Conservation (phyloP, 164 flowering plant species). For the Dillenia turbinata region DNA sequence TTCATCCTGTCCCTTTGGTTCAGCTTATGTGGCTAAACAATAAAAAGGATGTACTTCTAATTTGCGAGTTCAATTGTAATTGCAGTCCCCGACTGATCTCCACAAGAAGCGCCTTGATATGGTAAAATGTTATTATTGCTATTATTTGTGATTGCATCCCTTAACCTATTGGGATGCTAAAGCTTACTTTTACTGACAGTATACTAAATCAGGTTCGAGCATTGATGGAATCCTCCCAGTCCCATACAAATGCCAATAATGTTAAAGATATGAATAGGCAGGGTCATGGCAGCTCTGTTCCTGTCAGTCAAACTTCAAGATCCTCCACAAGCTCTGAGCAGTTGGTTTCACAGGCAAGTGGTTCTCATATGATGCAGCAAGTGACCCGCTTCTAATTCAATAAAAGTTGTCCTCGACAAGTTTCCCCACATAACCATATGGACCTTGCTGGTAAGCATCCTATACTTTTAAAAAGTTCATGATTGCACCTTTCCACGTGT, state of each 20-base stretch:
- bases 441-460: conserved; percentile 18
- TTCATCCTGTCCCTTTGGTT: too few relatives aligned
- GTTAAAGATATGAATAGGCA: conserved; percentile 47
- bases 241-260: conserved; percentile 35
- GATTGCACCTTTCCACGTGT: too few relatives aligned
- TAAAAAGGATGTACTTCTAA: too few relatives aligned
- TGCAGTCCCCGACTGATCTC: conserved; percentile 60
- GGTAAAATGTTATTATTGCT: conserved; percentile 28
- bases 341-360: conserved; percentile 40
- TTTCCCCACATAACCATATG: neutral
- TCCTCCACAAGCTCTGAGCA: conserved; percentile 71
- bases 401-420: neutral
- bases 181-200: neutral
- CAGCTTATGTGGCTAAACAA: too few relatives aligned
- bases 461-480: neutral
- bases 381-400: conserved; percentile 41
- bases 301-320: conserved; percentile 40
- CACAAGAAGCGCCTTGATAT: conserved; percentile 71
- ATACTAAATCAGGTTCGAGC: conserved; percentile 43
- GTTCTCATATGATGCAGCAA: conserved; percentile 65
- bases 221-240: conserved; percentile 47
- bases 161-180: neutral
- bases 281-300: conserved; percentile 39
- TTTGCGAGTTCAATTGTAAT: neutral
- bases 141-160: neutral